These are phyloP conservation scores for Penicillium sp. DNA, from an alignment of 2,329 filamentous ascomycete species.

Conservation along the genomic window DNA sequence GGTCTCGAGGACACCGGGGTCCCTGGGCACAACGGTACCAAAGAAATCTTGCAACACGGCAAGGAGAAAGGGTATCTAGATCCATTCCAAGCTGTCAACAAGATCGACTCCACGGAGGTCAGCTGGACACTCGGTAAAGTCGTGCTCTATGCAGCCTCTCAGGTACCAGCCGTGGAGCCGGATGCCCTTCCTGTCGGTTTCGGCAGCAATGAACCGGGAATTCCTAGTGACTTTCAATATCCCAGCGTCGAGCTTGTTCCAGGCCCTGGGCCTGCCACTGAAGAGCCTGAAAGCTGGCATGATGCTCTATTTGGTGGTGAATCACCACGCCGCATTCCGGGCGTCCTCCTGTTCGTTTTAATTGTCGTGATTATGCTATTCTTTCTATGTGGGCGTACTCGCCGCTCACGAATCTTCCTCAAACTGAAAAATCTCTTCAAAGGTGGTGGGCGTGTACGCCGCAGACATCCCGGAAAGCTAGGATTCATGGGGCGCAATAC, in stretches of 20 bases:
- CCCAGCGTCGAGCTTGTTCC: conserved; percentile 48
- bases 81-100: conserved; percentile 88
- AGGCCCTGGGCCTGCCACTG: conserved; percentile 26
- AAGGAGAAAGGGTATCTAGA: conserved; percentile 74
- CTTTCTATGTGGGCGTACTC: conserved; percentile 74
- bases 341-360: conserved; percentile 72
- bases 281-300: conserved; percentile 54
- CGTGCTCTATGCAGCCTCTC: conserved; percentile 87
- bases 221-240: conserved; percentile 77
- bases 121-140: conserved; percentile 98
- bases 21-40: conserved; percentile 65
- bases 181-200: conserved; percentile 78
- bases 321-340: conserved; percentile 65
- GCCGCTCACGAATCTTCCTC: conserved; percentile 59
- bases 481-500: conserved; percentile 32
- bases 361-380: conserved; percentile 67
- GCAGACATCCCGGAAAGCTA: conserved; percentile 60
- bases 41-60: conserved; percentile 62
- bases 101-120: conserved; percentile 85
- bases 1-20: conserved; percentile 64
- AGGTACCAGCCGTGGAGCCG: conserved; percentile 64
- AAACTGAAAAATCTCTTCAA: conserved; percentile 44
- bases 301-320: conserved; percentile 62
- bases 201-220: conserved; percentile 70
- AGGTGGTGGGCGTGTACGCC: conserved; percentile 31